Base-by-base conservation (phyloP, 2,329 filamentous ascomycete species). In the Cercospora citrullina region DNA sequence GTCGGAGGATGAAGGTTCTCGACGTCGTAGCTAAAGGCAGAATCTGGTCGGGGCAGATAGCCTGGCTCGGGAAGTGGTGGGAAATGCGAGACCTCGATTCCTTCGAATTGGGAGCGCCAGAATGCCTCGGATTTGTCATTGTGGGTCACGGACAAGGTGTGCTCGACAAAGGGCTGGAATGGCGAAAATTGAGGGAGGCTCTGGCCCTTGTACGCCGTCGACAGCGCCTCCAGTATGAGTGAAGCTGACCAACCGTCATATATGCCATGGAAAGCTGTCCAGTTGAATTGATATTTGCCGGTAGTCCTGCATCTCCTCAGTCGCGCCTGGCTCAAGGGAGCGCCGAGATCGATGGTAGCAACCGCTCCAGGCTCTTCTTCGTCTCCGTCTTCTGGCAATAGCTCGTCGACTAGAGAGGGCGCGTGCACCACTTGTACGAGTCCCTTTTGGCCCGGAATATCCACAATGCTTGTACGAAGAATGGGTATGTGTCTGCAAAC, bases 191-290 rank as follows among this genome's bases (percentile, higher is more conserved):
- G 9, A 16, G 30, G 63, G 12, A 48, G 39, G n/a, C 9, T 23
- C 26, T 39, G 45, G 12, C 61, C 23, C 2, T 31, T 16, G 23
- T 65, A 65, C 12, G 26, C 30, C 16, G 30, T 45, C 10, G 28
- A 31, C 30, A 81, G 72, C 30, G 71, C 69, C n/a, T 78, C 72
- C 14, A 80, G 65, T 9, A 81, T 71, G n/a, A 80, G 69, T 1
- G 75, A 72, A 70, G 78, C 73, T 0, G 77, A 77, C 77, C 77
- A 80, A 0, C 79, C 79, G 71, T 82, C 80, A 67, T 80, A 81
- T 0, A 80, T 55, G 2, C 76, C 74, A 70, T 82, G 80, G 57
- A 81, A 79, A 14, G 79, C 72, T 30, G 42, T 60, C 26, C 60
- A 36, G 12, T 59, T 7, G 30, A 68, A 68, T 39, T 18, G 53